Percentiles rank a stretch among this genome's conserved stretches.
These are phyloP conservation scores for Pleurotus eryngii DNA, from an alignment of 768 basidiomycete species.

Conservation along the genomic window DNA sequence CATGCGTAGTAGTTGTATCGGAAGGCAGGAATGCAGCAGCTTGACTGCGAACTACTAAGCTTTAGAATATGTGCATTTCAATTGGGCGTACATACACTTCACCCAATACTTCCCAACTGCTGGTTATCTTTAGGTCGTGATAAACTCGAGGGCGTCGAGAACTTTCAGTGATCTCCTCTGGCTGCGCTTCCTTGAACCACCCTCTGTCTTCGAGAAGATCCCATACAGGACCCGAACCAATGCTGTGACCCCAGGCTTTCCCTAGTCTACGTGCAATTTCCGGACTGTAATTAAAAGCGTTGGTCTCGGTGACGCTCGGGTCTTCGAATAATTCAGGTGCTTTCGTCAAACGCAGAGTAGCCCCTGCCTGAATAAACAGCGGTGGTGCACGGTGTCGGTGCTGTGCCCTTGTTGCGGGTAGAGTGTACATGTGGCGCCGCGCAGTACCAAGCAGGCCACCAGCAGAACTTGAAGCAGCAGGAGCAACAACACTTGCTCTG, in stretches of 20 bases:
- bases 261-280: conserved; percentile 54
- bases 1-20: conserved; percentile 44
- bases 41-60: conserved; percentile 35
- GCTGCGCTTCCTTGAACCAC: conserved; percentile 67
- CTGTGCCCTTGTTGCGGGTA: conserved; percentile 64
- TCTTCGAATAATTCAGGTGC: conserved; percentile 37
- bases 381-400: conserved; percentile 74
- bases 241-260: conserved; percentile 71
- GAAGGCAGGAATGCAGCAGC: conserved; percentile 59
- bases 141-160: conserved; percentile 61
- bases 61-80: conserved; percentile 8
- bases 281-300: conserved; percentile 48
- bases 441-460: conserved; percentile 29
- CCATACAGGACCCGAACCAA: conserved; percentile 77
- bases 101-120: conserved; percentile 44
- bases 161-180: conserved; percentile 36
- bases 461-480: conserved; percentile 10
- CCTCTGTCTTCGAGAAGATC: conserved; percentile 73
- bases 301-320: conserved; percentile 42
- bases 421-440: conserved; percentile 51
- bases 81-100: conserved; percentile 38
- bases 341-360: conserved; percentile 56
- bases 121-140: conserved; percentile 34
- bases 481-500: conserved; percentile 9
- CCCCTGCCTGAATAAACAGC: conserved; percentile 45